Evolutionary conservation across 495 filamentous ascomycete species (phyloP).

Genomic region (Penicillium arizonense): DNA sequence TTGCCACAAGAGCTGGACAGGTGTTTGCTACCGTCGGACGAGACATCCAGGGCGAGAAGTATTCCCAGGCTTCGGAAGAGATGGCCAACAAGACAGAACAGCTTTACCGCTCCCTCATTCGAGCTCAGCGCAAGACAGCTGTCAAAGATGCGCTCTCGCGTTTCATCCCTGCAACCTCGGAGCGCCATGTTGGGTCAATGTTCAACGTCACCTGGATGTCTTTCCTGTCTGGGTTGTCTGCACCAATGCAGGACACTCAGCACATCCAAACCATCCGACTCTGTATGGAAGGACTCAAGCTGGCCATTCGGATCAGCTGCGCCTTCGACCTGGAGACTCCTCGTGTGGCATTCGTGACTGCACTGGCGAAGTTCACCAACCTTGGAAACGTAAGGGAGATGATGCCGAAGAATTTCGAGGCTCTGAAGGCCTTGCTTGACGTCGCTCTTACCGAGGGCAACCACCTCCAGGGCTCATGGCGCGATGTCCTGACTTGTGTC

Average conservation of each 20-base stretch:
- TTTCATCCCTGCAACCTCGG: conserved; percentile 90
- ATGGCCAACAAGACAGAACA: conserved; percentile 88
- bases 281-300: conserved; percentile 92
- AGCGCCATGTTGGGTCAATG: conserved; percentile 95
- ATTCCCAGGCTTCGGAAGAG: conserved; percentile 90
- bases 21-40: conserved; percentile 86
- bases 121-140: conserved; percentile 76
- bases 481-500: conserved; percentile 91
- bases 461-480: conserved; percentile 83
- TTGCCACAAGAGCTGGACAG: conserved; percentile 85
- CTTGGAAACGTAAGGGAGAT: conserved; percentile 94
- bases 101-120: conserved; percentile 85
- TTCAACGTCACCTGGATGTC: conserved; percentile 99
- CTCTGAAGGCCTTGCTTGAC: conserved; percentile 84
- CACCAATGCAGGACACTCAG: conserved; percentile 85
- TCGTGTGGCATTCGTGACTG: conserved; percentile 89
- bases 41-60: conserved; percentile 89
- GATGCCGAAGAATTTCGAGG: conserved; percentile 94
- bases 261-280: conserved; percentile 86
- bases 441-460: conserved; percentile 92
- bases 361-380: conserved; percentile 89
- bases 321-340: conserved; percentile 90
- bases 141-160: conserved; percentile 64
- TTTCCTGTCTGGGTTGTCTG: conserved; percentile 89
- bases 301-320: conserved; percentile 89